Evolutionary conservation across 108 stramenopile genomes (phyloP).

Genomic region (Skeletonema costatum): DNA sequence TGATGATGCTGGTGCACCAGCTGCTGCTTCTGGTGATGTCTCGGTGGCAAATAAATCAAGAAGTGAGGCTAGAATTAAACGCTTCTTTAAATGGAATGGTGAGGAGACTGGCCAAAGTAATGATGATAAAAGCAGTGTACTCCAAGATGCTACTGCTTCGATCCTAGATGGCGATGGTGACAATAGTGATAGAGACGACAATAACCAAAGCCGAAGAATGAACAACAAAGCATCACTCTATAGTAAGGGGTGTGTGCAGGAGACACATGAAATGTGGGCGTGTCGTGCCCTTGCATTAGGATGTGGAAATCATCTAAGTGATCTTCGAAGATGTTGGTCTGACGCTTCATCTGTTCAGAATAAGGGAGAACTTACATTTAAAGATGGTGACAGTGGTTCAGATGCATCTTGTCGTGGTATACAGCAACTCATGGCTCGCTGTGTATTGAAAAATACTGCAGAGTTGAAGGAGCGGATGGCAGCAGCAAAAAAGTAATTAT

Average conservation of each 20-base stretch:
- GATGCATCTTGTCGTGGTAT: slow-evolving; percentile 19
- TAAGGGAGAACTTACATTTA: background rate
- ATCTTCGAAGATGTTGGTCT: slow-evolving; percentile 27
- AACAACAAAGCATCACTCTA: background rate
- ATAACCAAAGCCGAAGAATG: background rate
- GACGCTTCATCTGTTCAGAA: background rate
- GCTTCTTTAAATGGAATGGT: slow-evolving; percentile 34
- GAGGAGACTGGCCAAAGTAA: background rate
- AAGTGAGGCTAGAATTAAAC: slow-evolving; percentile 22
- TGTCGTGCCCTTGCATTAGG: slow-evolving; percentile 40
- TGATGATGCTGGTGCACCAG: background rate
- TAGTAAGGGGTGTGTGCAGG: slow-evolving; percentile 28
- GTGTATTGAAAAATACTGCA: slow-evolving; percentile 31
- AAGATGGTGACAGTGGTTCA: background rate
- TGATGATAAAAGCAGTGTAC: slow-evolving; percentile 12
- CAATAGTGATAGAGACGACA: background rate
- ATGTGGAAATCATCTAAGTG: slow-evolving; percentile 30
- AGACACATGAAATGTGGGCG: slow-evolving; percentile 49
- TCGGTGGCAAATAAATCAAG: slow-evolving; percentile 3
- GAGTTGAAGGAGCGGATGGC: slow-evolving; percentile 33
- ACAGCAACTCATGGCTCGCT: slow-evolving; percentile 38
- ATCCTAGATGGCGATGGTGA: slow-evolving; percentile 5
- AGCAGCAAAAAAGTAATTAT: slow-evolving; percentile 6
- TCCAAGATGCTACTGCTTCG: slow-evolving; percentile 5
- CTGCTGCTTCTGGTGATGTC: background rate